A percentile compares a stretch with the other conserved stretches of the same genome.
Evolutionary conservation across 2,329 filamentous ascomycete species (phyloP).

Genomic region (Metarhizium sp.): DNA sequence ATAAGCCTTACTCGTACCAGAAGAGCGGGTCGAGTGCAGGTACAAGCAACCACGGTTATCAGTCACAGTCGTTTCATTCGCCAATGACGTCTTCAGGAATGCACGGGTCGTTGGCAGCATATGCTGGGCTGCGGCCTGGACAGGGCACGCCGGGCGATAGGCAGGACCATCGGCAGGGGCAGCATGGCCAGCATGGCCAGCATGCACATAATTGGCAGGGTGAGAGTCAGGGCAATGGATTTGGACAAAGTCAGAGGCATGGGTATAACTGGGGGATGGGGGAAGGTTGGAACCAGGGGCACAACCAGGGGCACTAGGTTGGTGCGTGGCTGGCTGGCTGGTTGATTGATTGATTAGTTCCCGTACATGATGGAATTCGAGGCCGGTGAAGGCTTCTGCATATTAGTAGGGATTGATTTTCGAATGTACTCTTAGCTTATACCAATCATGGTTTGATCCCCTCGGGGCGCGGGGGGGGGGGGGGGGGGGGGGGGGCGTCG

Average conservation of each 20-base stretch:
- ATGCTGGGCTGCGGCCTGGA: background rate
- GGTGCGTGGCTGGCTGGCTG: too few relatives aligned
- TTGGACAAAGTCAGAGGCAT: background rate
- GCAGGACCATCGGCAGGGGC: background rate
- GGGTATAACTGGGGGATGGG: slow-evolving; percentile 6
- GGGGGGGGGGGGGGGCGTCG: too few relatives aligned
- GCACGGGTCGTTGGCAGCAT: background rate
- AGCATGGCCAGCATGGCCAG: background rate
- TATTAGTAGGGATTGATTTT: background rate
- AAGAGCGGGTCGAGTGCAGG: slow-evolving; percentile 8
- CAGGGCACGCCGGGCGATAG: background rate
- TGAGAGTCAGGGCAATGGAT: background rate
- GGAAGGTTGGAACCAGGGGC: slow-evolving; percentile 2
- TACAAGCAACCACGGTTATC: slow-evolving; percentile 7
- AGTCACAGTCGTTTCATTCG: slow-evolving; percentile 6
- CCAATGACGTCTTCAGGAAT: background rate
- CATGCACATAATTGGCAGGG: slow-evolving; percentile 1
- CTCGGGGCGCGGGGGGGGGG: too few relatives aligned
- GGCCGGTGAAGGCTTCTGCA: background rate
- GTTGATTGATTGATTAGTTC: background rate
- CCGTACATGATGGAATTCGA: background rate
- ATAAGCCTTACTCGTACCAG: slow-evolving; percentile 26
- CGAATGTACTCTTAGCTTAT: background rate
- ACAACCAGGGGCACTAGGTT: background rate
- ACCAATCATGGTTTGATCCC: background rate